Percentiles rank a stretch among this genome's conserved stretches.
Evolutionary conservation across 129 eudicot genomes (phyloP).

Genomic region (Lactuca sativa): DNA sequence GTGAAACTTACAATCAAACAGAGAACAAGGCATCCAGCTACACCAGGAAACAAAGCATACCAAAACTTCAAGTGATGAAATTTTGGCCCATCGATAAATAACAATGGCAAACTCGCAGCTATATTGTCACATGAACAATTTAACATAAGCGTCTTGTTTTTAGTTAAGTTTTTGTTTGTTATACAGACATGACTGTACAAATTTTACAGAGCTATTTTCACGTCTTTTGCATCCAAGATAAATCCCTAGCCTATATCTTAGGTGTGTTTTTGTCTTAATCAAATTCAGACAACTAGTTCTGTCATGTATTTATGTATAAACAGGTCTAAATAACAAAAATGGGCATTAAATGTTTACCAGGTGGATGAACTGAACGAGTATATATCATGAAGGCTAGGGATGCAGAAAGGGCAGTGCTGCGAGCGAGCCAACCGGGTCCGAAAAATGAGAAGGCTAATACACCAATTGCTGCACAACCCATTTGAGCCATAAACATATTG

Average conservation of each 20-base stretch:
- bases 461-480: conserved; percentile 97
- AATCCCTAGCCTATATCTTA: not conserved
- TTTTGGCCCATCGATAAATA: conserved; percentile 86
- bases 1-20: conserved; percentile 73
- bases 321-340: not conserved
- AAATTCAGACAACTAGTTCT: not conserved
- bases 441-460: conserved; percentile 73
- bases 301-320: not conserved
- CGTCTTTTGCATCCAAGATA: not conserved
- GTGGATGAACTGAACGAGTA: conserved; percentile 76
- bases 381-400: conserved; percentile 88
- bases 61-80: conserved; percentile 74
- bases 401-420: conserved; percentile 79
- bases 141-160: not conserved
- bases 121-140: conserved; percentile 5
- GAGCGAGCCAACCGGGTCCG: conserved; percentile 94
- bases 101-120: conserved; percentile 94
- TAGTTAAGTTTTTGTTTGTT: not conserved
- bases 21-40: conserved; percentile 75
- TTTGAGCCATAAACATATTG: conserved; percentile 96
- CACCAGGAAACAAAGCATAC: conserved; percentile 91
- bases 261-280: not conserved
- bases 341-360: conserved; percentile 41
- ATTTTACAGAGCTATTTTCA: not conserved
- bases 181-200: not conserved